phyloP scores from a whole-genome alignment of 2,329 filamentous ascomycete genomes.

The Diaporthe velutina region DNA sequence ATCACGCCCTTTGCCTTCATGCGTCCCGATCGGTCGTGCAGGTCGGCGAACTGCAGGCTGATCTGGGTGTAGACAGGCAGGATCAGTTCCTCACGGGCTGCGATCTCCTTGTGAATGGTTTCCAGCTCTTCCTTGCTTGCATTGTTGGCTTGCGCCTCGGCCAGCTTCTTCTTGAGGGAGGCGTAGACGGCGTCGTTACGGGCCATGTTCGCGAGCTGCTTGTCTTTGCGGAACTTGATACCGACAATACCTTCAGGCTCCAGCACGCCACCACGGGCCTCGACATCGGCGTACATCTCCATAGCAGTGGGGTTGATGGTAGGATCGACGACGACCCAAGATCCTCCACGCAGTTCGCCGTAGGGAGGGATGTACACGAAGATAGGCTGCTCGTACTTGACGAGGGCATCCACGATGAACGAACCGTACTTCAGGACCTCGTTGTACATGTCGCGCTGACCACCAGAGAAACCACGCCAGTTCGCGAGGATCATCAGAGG shows the following conservation, averaged over 20 bases:
- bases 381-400: constrained; percentile 98
- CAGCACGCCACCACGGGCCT: constrained; percentile 94
- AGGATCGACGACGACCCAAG: constrained; percentile 98
- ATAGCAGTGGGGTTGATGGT: constrained; percentile 97
- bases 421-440: constrained; percentile 99
- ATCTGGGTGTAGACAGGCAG: constrained; percentile 96
- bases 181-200: constrained; percentile 89
- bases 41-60: constrained; percentile 94
- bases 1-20: constrained; percentile 99
- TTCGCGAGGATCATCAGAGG: constrained; percentile 99
- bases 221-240: constrained; percentile 98
- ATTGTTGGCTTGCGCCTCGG: constrained; percentile 64
- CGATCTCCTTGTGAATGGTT: constrained; percentile 86
- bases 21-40: constrained; percentile 95
- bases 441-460: constrained; percentile 99
- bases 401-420: constrained; percentile 97
- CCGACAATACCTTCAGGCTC: constrained; percentile 98
- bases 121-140: constrained; percentile 81
- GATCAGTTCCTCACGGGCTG: constrained; percentile 85
- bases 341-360: constrained; percentile 97
- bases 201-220: constrained; percentile 97
- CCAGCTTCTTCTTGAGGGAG: constrained; percentile 83
- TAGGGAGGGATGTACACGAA: constrained; percentile 99
- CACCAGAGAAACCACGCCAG: constrained; percentile 99
- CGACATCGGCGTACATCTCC: constrained; percentile 99